Evolutionary conservation across 2,329 filamentous ascomycete species (phyloP), one percentile per base, ranked within the genome.

Genomic region (Bipolaris victoriae): DNA sequence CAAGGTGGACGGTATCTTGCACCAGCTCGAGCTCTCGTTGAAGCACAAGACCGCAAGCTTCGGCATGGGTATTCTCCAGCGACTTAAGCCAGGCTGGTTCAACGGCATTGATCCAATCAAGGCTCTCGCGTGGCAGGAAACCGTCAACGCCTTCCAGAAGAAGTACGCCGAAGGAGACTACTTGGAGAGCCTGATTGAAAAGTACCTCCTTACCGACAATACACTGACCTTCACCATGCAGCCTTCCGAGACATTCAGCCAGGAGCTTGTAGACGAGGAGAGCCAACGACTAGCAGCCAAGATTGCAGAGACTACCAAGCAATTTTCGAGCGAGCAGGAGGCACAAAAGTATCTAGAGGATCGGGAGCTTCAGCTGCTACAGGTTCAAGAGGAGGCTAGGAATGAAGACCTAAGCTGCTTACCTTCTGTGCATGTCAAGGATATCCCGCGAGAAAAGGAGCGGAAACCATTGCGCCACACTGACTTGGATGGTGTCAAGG

Each of bases 1-100:
- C 67, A 99, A 99, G 77, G 91, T 99, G 57, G 91, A 97, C 62
- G 95, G 95, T 2, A 90, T 96, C 62, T 83, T 99, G 52, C 95
- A 99, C 75, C 94, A 98, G 76, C 80, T 98, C 3, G 95, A 99
- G 74, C 83, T 99, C n/a, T 85, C 88, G 0, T 80, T 98, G 47
- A 97, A 97, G 79, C 92, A 99, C 80, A 98, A 98, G 82, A 97
- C 92, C 0, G 91, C 95, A 52, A 92, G 90, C 69, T 99, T 99
- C 72, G 95, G 95, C 13, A 91, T 97, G 83, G 88, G 89, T 16
- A 85, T 98, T 51, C 86, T 99, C 77, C 91, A 97, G 67, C 87
- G 94, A 40, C 83, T 97, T 7, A 91, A 96, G 72, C 90, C 92
- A 1, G 89, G 90, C 57, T 99, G 95, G 95, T 98, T 99, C 78